Percentiles rank a stretch among this genome's conserved stretches.
Evolutionary conservation across 2,329 filamentous ascomycete species (phyloP).

Genomic region (Phyllosticta paracitricarpa): DNA sequence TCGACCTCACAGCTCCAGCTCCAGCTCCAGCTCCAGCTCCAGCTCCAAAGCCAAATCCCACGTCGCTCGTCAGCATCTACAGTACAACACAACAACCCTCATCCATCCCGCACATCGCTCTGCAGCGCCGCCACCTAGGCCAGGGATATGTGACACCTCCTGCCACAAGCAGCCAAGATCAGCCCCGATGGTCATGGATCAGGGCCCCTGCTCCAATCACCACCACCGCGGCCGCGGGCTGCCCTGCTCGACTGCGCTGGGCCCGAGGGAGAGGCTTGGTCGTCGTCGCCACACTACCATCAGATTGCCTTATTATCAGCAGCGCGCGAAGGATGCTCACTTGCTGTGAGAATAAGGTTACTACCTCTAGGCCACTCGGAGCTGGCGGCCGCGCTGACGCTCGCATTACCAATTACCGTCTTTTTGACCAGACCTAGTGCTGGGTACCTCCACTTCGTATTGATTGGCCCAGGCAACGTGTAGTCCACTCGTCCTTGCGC

Average conservation of each 20-base stretch:
- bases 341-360: conserved; percentile 7
- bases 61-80: not conserved
- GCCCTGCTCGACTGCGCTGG: conserved; percentile 6
- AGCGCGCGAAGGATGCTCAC: conserved; percentile 6
- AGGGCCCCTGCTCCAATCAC: conserved; percentile 5
- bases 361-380: conserved; percentile 3
- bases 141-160: conserved; percentile 7
- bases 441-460: conserved; percentile 1
- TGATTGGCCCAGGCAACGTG: not conserved
- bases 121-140: conserved; percentile 6
- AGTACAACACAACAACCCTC: not conserved
- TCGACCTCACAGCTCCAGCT: not conserved
- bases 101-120: conserved; percentile 9
- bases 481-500: conserved; percentile 3
- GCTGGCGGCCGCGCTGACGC: conserved; percentile 9
- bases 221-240: conserved; percentile 4
- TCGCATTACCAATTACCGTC: conserved; percentile 8
- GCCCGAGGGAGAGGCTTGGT: not conserved
- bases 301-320: not conserved
- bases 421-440: conserved; percentile 1
- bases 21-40: too few species aligned
- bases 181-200: not conserved
- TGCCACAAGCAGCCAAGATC: conserved; percentile 6
- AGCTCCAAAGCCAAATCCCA: not conserved
- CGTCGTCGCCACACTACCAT: conserved; percentile 5